Percentiles rank a stretch among this genome's conserved stretches.
These are phyloP conservation scores for Rhodotorula babjevae DNA, from an alignment of 768 basidiomycete species.

Conservation along the genomic window DNA sequence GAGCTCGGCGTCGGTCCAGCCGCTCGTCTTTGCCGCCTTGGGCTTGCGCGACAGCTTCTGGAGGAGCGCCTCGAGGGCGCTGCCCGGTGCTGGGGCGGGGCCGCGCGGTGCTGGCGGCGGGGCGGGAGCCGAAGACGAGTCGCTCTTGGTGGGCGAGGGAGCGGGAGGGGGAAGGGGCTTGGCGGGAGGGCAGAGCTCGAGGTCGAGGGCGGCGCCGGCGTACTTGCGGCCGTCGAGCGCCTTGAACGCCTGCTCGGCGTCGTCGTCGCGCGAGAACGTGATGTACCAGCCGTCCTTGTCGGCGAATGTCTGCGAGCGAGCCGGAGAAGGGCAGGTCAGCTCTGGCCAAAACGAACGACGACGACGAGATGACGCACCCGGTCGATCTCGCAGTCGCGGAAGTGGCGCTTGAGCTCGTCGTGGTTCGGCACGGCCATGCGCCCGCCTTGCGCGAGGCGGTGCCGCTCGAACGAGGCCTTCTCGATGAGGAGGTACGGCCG, in stretches of 20 bases:
- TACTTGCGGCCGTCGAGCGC: constrained; percentile 54
- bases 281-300: constrained; percentile 63
- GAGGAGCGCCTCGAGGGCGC: constrained; percentile 12
- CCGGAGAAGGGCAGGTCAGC: too few species aligned
- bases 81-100: neutral
- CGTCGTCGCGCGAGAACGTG: constrained; percentile 62
- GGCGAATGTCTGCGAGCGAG: constrained; percentile 29
- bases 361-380: constrained; percentile 11
- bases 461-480: constrained; percentile 10
- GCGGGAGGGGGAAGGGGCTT: neutral
- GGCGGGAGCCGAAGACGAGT: neutral
- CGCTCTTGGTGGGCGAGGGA: neutral
- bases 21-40: constrained; percentile 18
- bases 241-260: constrained; percentile 64
- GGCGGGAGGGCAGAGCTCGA: constrained; percentile 21
- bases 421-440: constrained; percentile 18
- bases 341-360: neutral
- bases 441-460: neutral
- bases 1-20: constrained; percentile 36
- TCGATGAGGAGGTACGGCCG: constrained; percentile 22
- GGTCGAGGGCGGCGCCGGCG: constrained; percentile 38
- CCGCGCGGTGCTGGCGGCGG: neutral
- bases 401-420: constrained; percentile 32
- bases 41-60: constrained; percentile 16
- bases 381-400: constrained; percentile 27